Conservation (phyloP, 2,329 filamentous ascomycete genomes). For the Sarocladiaceae sp. region DNA sequence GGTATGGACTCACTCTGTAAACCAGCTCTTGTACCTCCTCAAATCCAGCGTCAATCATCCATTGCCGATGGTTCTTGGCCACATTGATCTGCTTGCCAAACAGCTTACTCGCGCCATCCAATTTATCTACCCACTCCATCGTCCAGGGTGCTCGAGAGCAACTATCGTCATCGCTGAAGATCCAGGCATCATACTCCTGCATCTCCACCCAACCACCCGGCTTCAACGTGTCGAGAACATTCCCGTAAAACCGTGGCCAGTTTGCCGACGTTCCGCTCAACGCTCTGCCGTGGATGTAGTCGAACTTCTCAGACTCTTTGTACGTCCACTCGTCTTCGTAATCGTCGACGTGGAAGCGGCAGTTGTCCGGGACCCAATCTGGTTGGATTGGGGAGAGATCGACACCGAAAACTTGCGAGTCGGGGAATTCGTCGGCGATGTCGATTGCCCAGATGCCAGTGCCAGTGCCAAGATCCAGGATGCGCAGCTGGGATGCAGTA, state of each 20-base stretch:
- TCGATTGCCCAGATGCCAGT: conserved; percentile 42
- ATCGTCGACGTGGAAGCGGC: conserved; percentile 13
- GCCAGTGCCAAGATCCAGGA: conserved; percentile 57
- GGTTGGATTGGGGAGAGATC: conserved; percentile 14
- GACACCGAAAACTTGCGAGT: conserved; percentile 6
- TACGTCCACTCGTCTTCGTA: conserved; percentile 36
- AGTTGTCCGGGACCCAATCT: conserved; percentile 10
- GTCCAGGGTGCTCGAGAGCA: conserved; percentile 32
- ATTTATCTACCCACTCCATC: conserved; percentile 32
- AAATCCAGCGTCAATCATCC: conserved; percentile 34
- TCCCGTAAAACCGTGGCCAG: conserved; percentile 26
- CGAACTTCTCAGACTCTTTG: conserved; percentile 31
- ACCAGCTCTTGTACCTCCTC: conserved; percentile 28
- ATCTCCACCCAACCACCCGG: conserved; percentile 53
- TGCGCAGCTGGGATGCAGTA: conserved; percentile 7
- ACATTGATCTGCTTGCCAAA: conserved; percentile 36
- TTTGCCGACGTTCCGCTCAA: conserved; percentile 24
- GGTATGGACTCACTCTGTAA: conserved; percentile 23
- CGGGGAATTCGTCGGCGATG: conserved; percentile 13
- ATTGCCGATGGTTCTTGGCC: conserved; percentile 29
- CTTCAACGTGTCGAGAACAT: conserved; percentile 31
- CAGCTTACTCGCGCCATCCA: conserved; percentile 28
- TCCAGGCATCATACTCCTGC: conserved; percentile 41
- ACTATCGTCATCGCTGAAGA: conserved; percentile 34
- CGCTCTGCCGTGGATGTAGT: conserved; percentile 30